Base-by-base conservation (phyloP, 2,329 filamentous ascomycete species). In the Colletotrichum euphorbiae region DNA sequence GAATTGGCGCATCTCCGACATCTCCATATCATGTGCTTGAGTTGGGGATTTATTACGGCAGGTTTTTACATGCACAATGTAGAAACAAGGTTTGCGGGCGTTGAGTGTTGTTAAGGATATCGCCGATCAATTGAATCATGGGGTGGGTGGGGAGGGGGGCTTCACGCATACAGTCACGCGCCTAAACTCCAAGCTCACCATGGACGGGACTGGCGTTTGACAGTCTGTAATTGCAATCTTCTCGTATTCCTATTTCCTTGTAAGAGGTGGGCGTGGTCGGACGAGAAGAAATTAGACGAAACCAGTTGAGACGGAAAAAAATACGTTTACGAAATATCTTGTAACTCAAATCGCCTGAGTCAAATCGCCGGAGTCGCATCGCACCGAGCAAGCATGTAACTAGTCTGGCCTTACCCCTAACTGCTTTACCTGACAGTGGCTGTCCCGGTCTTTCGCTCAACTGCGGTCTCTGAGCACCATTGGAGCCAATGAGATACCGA, bases 41-140 rank as follows among this genome's bases (percentile, higher is more conserved):
- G 19, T 21, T 59, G 66, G 46, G 24, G 36, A 60, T 54, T 56
- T 60, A 43, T 19, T 55, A 38, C 40, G 55, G 36, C 52, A 64
- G 46, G 43, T 60, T 58, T 38, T 64, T 33, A 24, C 61, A 65
- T 62, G 66, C 66, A 55, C 64, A 65, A 66, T 66, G 66, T 69
- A 62, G 43, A 69, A 66, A 54, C 67, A 61, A 56, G 40, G 17
- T 43, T 64, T 55, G 45, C 42, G n/a, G 51, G 51, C 61, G 56
- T 69, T 36, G 17, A 60, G 17, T 69, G 40, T 38, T 66, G 33
- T 38, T 21, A 66, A 46, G 60, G 60, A 70, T 69, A 58, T 66
- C n/a, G 66, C 46, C 50, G 57, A 60, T 36, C 57, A 24, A 55
- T 57, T 60, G 48, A 60, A 36, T 42, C 21, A n/a, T 1, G 24